Conservation (phyloP, 108 stramenopile genomes). For the Nitzschia putrida region DNA sequence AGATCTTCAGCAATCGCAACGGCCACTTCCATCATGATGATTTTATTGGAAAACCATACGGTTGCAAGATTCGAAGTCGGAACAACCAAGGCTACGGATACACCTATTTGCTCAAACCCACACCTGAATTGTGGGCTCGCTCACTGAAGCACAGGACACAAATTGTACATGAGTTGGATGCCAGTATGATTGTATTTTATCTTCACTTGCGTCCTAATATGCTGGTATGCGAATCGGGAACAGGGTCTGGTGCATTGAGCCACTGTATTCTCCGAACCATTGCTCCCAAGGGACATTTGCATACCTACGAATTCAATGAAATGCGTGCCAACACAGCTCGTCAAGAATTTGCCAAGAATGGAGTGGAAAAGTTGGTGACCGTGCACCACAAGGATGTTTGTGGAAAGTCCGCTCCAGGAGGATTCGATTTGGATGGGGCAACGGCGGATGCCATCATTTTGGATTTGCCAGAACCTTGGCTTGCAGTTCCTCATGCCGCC, state of each 20-base stretch:
- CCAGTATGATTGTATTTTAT: slow-evolving; percentile 75
- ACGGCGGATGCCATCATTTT: slow-evolving; percentile 90
- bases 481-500: slow-evolving; percentile 85
- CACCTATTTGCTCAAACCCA: slow-evolving; percentile 79
- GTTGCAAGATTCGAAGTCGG: slow-evolving; percentile 77
- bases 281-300: slow-evolving; percentile 81
- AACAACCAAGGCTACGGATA: slow-evolving; percentile 81
- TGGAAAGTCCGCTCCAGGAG: slow-evolving; percentile 63
- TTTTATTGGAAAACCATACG: slow-evolving; percentile 85
- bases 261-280: slow-evolving; percentile 84
- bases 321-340: slow-evolving; percentile 78
- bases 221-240: slow-evolving; percentile 89
- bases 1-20: slow-evolving; percentile 80
- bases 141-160: slow-evolving; percentile 88
- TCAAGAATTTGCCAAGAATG: slow-evolving; percentile 80
- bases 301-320: slow-evolving; percentile 93
- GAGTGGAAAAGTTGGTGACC: slow-evolving; percentile 71
- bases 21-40: slow-evolving; percentile 89
- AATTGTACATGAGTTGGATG: slow-evolving; percentile 91
- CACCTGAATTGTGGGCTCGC: slow-evolving; percentile 91
- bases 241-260: slow-evolving; percentile 88
- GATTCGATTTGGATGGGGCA: slow-evolving; percentile 61
- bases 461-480: slow-evolving; percentile 95
- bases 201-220: slow-evolving; percentile 86
- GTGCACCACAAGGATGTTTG: slow-evolving; percentile 86